Conservation (phyloP, 495 filamentous ascomycete genomes). For the Venustampulla echinocandica region DNA sequence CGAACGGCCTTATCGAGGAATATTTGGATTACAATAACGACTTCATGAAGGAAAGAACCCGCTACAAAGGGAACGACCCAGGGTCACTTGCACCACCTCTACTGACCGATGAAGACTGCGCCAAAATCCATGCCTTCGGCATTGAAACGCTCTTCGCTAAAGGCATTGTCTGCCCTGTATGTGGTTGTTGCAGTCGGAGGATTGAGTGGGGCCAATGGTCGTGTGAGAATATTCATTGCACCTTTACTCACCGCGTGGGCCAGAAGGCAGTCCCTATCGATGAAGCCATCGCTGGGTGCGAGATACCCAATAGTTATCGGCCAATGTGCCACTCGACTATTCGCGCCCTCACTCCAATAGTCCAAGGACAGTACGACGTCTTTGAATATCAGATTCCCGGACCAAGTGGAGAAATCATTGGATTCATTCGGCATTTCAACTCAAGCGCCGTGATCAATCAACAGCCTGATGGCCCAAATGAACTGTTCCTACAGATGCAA, state of each 20-base stretch:
- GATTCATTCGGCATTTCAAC: slow-evolving; percentile 55
- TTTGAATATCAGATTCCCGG: slow-evolving; percentile 30
- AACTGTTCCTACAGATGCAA: slow-evolving; percentile 57
- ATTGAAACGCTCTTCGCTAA: slow-evolving; percentile 29
- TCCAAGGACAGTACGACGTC: slow-evolving; percentile 21
- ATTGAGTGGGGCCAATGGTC: slow-evolving; percentile 55
- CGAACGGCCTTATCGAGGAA: slow-evolving; percentile 19
- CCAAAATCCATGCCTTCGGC: slow-evolving; percentile 17
- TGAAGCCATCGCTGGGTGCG: slow-evolving; percentile 2
- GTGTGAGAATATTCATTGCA: slow-evolving; percentile 47
- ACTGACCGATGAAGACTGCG: neutral
- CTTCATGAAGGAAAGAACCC: slow-evolving; percentile 46
- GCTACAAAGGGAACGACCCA: slow-evolving; percentile 20
- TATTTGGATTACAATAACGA: slow-evolving; percentile 44
- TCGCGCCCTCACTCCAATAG: neutral
- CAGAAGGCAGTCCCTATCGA: neutral
- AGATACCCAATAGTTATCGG: neutral
- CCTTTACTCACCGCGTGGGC: slow-evolving; percentile 21
- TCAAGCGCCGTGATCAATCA: slow-evolving; percentile 43
- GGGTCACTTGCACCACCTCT: slow-evolving; percentile 31
- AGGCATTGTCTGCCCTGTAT: slow-evolving; percentile 69
- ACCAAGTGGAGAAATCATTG: slow-evolving; percentile 26
- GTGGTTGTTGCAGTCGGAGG: slow-evolving; percentile 54
- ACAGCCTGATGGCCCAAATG: slow-evolving; percentile 47
- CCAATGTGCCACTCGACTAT: neutral